These are phyloP conservation scores for Rosa rugosa DNA, from an alignment of 306 rosid species.

Conservation along the genomic window DNA sequence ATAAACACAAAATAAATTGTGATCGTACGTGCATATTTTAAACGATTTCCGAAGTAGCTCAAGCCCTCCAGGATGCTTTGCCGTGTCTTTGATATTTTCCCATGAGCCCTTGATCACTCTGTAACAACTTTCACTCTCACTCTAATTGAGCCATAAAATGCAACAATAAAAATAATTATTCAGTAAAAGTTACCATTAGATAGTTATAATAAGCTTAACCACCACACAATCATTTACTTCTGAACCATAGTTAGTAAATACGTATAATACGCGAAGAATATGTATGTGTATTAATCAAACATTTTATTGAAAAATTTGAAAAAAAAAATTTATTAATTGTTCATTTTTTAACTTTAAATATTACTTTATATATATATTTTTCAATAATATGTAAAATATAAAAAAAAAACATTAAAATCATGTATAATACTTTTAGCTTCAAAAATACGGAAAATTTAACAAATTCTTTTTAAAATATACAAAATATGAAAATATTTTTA, in stretches of 20 bases:
- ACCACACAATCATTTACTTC: background rate
- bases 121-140: slow-evolving; percentile 83
- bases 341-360: too few species aligned
- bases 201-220: background rate
- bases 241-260: background rate
- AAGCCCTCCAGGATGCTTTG: slow-evolving; percentile 34
- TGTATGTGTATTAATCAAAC: too few species aligned
- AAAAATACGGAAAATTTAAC: too few species aligned
- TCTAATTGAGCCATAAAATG: slow-evolving; percentile 32
- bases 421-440: too few species aligned
- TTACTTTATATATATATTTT: too few species aligned
- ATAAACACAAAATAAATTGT: background rate
- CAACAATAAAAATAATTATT: background rate
- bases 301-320: too few species aligned
- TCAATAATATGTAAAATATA: too few species aligned
- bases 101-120: slow-evolving; percentile 65
- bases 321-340: too few species aligned
- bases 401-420: too few species aligned
- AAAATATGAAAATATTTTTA: too few species aligned
- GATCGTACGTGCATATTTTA: slow-evolving; percentile 63
- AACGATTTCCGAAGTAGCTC: slow-evolving; percentile 53
- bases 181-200: background rate
- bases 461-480: too few species aligned
- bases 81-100: slow-evolving; percentile 42
- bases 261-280: too few species aligned